phyloP scores from a whole-genome alignment of 768 basidiomycete species.

The Cystobasidium onofrii region DNA sequence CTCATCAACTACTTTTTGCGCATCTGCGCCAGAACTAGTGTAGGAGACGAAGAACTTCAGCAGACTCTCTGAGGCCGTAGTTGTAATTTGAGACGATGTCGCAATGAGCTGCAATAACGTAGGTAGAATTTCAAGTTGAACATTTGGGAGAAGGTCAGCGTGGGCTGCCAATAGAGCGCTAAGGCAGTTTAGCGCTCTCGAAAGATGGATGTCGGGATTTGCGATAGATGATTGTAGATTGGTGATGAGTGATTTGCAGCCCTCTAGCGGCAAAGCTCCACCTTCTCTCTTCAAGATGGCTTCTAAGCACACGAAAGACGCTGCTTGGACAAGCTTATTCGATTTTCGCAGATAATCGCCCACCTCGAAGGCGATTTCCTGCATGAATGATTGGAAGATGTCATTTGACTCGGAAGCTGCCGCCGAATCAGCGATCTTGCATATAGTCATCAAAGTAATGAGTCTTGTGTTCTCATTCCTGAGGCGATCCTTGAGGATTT shows the following conservation, averaged over 20 bases:
- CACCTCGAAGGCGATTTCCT: constrained; percentile 68
- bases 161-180: constrained; percentile 54
- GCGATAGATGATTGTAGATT: constrained; percentile 70
- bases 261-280: constrained; percentile 42
- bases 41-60: constrained; percentile 72
- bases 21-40: constrained; percentile 61
- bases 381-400: constrained; percentile 56
- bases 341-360: constrained; percentile 67
- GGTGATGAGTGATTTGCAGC: constrained; percentile 58
- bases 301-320: constrained; percentile 69
- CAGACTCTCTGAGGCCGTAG: constrained; percentile 68
- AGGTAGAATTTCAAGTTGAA: constrained; percentile 44
- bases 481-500: constrained; percentile 40
- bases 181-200: constrained; percentile 54
- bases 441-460: constrained; percentile 63
- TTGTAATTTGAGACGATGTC: constrained; percentile 64
- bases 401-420: constrained; percentile 15
- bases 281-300: constrained; percentile 60
- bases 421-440: constrained; percentile 49
- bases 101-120: constrained; percentile 51
- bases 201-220: constrained; percentile 65
- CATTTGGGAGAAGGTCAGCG: constrained; percentile 33
- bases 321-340: constrained; percentile 66
- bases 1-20: constrained; percentile 46
- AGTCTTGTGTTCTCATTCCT: constrained; percentile 47